phyloP scores from a whole-genome alignment of 495 filamentous ascomycete species.

The Xylaria castorea region DNA sequence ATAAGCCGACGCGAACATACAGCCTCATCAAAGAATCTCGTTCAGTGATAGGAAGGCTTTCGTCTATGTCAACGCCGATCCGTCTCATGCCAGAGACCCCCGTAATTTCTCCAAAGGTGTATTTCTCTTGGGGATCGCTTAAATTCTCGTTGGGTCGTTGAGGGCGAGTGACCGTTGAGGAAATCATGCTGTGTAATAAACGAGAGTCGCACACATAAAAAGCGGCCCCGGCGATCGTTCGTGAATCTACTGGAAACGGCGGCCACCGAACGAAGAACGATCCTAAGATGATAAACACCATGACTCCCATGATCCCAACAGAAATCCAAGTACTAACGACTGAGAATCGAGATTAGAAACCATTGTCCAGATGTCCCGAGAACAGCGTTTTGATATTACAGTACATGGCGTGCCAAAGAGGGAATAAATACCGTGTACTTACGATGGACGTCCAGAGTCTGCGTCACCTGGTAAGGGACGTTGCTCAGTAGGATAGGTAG shows the following conservation, averaged over 20 bases:
- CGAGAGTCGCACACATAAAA: slow-evolving; percentile 46
- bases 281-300: slow-evolving; percentile 44
- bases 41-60: slow-evolving; percentile 15
- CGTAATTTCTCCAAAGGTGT: slow-evolving; percentile 36
- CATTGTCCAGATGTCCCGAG: too few species aligned
- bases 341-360: slow-evolving; percentile 12
- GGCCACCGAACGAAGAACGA: slow-evolving; percentile 41
- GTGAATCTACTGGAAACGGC: slow-evolving; percentile 41
- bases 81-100: slow-evolving; percentile 30
- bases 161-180: slow-evolving; percentile 31
- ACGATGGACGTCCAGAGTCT: slow-evolving; percentile 43
- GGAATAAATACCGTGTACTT: too few species aligned
- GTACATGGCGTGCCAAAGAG: too few species aligned
- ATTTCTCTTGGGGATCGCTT: too few species aligned
- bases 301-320: slow-evolving; percentile 44
- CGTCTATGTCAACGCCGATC: slow-evolving; percentile 12
- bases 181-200: slow-evolving; percentile 29
- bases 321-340: slow-evolving; percentile 43
- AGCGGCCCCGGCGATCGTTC: slow-evolving; percentile 39
- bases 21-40: slow-evolving; percentile 19
- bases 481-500: slow-evolving; percentile 48
- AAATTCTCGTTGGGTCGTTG: too few species aligned
- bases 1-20: too few species aligned
- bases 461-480: slow-evolving; percentile 47
- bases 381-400: too few species aligned